Base-by-base conservation (phyloP, 208 protist genomes). In the Entamoeba dispar region DNA sequence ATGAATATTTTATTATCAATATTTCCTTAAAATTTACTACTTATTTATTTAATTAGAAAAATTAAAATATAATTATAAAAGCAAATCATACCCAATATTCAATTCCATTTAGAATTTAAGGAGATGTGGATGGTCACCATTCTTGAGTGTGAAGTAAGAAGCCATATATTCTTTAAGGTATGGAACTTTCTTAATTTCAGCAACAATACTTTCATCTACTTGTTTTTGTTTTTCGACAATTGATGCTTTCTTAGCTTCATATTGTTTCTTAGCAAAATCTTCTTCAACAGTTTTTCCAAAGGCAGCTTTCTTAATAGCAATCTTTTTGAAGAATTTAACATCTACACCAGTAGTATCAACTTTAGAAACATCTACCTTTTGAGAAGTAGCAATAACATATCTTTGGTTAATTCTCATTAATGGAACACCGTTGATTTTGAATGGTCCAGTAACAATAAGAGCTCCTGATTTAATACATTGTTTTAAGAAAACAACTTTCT, bases 351-450 rank as follows among this genome's bases (percentile, higher is more conserved):
- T 91, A 50, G 97, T 95, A 93, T 98, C 96, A 57, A 98, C 96
- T 92, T 91, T 57, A 57, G 95, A 95, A 61, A 99, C 93, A 93
- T 99, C 97, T 27, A 99, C 95, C 95, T 98, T 98, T 91, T 98
- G 99, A 94, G 97, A 98, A 61, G 98, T 99, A 92, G 98, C 98
- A 93, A 99, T 98, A 94, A 99, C 96, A 95, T 98, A 99, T 93
- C 97, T 96, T 94, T 98, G 97, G 96, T 98, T 96, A 52, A 99
- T 97, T 94, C 98, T 97, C 92, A 98, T 97, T 69, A 99, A 96
- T 61, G 98, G 98, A 77, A 99, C 98, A 96, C 98, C 98, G 95
- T 98, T 99, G 95, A 98, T 94, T 91, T 96, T 95, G 95, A 96
- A 98, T 92, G 97, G 97, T 77, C 96, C 93, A 92, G 97, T 98